Evolutionary conservation across 257 asterid species (phyloP), one percentile per base, ranked within the genome.

Genomic region (Lantana camara): DNA sequence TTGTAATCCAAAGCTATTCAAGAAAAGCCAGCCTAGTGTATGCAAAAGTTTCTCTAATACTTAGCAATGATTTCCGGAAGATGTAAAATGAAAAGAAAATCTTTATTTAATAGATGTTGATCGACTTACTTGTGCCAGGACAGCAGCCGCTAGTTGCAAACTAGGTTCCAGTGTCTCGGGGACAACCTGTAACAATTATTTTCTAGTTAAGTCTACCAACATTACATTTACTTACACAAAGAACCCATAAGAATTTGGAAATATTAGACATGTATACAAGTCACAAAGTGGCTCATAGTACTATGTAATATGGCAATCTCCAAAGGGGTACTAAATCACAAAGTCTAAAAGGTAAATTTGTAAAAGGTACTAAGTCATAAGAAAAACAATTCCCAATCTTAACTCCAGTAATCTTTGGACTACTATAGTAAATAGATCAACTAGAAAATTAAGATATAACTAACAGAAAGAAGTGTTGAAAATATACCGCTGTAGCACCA

Each of bases 101-200:
- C 6, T 41, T 12, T 35, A 7, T 35, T 11, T 0, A 4, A 6
- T 10, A 41, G 27, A 16, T 16, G 35, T 44, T 46, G 48, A 41
- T 47, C 60, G 38, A 80, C 95, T 73, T 81, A 87, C 96, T 75
- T 83, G 87, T 42, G 90, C 88, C 55, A 87, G 93, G 27, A 87
- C 90, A 27, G 93, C 96, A 68, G 96, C 96, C 22, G 96, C 96
- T 66, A 87, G 75, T 73, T 85, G 96, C 73, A 87, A 75, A 68
- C 96, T 85, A 11, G 96, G 93, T 79, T 87, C 96, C 89, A 87
- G 67, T 29, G 93, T 85, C 81, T 87, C 96, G 0, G 96, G 96
- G 53, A 87, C 96, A 64, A 87, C 96, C 96, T 87, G 86, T 41
- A 30, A 22, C 21, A 22, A 24, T 40, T 14, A 56, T 46, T 55